Base-by-base conservation (phyloP, 1,139 yeast species). In the Arxiozyma telluris region DNA sequence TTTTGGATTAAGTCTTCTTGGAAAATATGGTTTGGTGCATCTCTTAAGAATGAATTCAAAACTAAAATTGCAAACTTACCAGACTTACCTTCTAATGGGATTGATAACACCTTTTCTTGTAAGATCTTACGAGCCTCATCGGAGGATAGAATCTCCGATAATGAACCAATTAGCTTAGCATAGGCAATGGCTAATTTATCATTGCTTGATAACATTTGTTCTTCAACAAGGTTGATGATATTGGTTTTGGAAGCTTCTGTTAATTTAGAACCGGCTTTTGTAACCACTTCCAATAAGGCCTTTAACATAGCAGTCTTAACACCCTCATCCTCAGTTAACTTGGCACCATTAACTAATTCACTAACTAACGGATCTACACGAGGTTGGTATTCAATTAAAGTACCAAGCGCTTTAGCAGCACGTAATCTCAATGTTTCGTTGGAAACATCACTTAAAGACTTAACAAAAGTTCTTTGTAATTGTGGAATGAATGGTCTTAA, bases 401-500 rank as follows among this genome's bases (percentile, higher is more conserved):
- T 82, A 53, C 96, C 96, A 61, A 93, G 75, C 0, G 97, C 98
- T 62, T 77, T 79, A 43, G 96, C 97, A n/a, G 98, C 96, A 59
- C 96, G 80, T 5, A 82, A 71, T 63, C 98, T 80, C 64, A 93
- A 76, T 8, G 79, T 73, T 56, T 85, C 95, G 64, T 84, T 87
- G 1, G 77, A 66, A 3, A 86, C 77, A 71, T 93, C 98, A 50
- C 89, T 79, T 59, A 94, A 76, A 1, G 96, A 87, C 69, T 95
- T 87, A 49, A 94, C 96, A 74, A 93, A 94, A 1, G 98, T 94
- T 70, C 99, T 81, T 73, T 94, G 98, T 62, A 94, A 77, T 74
- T 94, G 99, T 11, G 99, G 99, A 71, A 93, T 82, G 70, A 94
- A 94, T 15, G 99, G 98, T 67, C 94, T 82, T 71, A 94, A 78